Conservation (phyloP, 2,329 filamentous ascomycete genomes). For the Aspergillus candidus region DNA sequence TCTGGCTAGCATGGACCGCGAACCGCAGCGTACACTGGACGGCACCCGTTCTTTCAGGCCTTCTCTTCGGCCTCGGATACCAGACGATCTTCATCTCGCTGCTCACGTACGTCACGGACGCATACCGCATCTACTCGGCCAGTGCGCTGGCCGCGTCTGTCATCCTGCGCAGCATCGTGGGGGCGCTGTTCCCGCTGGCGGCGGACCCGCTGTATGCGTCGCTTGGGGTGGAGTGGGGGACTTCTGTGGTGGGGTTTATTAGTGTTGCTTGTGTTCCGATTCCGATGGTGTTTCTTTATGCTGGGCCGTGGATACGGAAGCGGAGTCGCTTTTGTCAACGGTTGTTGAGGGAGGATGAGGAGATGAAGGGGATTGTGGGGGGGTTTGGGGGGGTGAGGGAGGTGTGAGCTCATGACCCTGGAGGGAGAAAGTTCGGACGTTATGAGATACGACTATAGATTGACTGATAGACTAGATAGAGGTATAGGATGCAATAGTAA, state of each 20-base stretch:
- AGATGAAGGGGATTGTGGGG: conserved; percentile 1
- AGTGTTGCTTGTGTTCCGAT: conserved; percentile 35
- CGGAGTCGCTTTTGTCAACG: conserved; percentile 28
- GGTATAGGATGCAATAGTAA: too few species aligned
- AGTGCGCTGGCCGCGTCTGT: conserved; percentile 50
- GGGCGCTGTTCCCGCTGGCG: conserved; percentile 52
- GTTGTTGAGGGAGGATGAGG: conserved; percentile 18
- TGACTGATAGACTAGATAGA: too few species aligned
- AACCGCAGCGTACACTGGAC: conserved; percentile 45
- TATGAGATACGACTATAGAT: too few species aligned
- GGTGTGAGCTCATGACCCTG: too few species aligned
- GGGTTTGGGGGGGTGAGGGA: too few species aligned
- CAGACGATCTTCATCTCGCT: conserved; percentile 59
- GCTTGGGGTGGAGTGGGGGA: conserved; percentile 38
- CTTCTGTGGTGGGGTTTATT: conserved; percentile 36
- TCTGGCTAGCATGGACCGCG: conserved; percentile 57
- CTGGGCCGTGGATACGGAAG: conserved; percentile 22
- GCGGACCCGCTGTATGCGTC: conserved; percentile 32
- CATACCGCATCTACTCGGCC: conserved; percentile 61
- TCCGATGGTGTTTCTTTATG: conserved; percentile 33
- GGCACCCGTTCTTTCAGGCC: conserved; percentile 54
- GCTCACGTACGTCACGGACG: conserved; percentile 60
- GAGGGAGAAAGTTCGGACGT: too few species aligned
- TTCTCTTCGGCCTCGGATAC: conserved; percentile 58
- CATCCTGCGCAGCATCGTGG: conserved; percentile 46